Conservation (phyloP, 2,329 filamentous ascomycete genomes). For the Fusarium coffeatum region DNA sequence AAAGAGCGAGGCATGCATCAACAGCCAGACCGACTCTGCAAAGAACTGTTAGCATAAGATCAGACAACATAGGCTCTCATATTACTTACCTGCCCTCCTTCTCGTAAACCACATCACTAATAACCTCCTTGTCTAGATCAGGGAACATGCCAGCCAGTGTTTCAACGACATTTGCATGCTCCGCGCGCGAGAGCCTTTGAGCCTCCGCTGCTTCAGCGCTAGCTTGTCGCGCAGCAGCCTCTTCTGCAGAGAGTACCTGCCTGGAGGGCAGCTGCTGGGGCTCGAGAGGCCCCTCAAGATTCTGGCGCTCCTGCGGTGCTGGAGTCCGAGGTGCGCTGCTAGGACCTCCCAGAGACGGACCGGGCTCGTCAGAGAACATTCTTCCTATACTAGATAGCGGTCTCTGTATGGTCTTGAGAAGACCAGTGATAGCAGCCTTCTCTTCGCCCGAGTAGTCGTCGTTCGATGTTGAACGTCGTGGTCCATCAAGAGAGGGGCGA, state of each 20-base stretch:
- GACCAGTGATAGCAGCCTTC: conserved; percentile 81
- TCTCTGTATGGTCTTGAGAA: conserved; percentile 90
- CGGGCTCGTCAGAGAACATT: conserved; percentile 83
- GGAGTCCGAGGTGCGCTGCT: conserved; percentile 54
- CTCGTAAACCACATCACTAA: conserved; percentile 94
- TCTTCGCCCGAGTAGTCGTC: conserved; percentile 72
- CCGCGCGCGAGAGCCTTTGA: conserved; percentile 80
- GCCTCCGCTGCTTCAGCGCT: conserved; percentile 92
- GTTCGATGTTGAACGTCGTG: conserved; percentile 66
- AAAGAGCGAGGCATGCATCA: conserved; percentile 83
- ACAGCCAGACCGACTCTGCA: conserved; percentile 83
- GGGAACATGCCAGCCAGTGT: conserved; percentile 97
- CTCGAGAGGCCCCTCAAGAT: conserved; percentile 47
- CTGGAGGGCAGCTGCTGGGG: conserved; percentile 52
- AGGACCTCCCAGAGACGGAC: conserved; percentile 50
- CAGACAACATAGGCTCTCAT: not conserved
- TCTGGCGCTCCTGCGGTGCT: conserved; percentile 50
- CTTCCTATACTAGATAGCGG: conserved; percentile 92
- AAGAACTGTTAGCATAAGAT: conserved; percentile 6
- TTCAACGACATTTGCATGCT: conserved; percentile 92
- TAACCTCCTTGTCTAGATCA: conserved; percentile 90
- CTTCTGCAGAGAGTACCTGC: conserved; percentile 76
- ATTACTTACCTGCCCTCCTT: conserved; percentile 87
- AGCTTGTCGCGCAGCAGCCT: conserved; percentile 89
- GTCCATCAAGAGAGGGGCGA: conserved; percentile 59